A percentile compares a stretch with the other conserved stretches of the same genome.
Evolutionary conservation across 2,329 filamentous ascomycete species (phyloP).

Genomic region (Pochonia chlamydosporia): DNA sequence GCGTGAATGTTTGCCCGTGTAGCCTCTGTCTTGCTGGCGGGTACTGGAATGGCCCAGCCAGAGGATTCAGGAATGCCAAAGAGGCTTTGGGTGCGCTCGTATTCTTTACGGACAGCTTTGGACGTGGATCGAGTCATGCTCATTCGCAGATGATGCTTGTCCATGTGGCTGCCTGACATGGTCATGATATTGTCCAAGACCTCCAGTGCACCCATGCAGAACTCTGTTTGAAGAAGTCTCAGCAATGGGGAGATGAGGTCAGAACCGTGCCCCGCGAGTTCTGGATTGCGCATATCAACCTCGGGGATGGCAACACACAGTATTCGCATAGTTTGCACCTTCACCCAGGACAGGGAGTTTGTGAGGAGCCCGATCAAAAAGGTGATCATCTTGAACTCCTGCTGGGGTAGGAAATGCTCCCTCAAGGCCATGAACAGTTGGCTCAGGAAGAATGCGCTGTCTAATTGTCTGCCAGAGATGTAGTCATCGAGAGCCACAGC

Average conservation of each 20-base stretch:
- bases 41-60: constrained; percentile 93
- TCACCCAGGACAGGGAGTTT: constrained; percentile 84
- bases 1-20: constrained; percentile 92
- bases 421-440: constrained; percentile 70
- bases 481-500: constrained; percentile 66
- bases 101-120: constrained; percentile 83
- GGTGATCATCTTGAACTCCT: constrained; percentile 79
- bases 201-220: constrained; percentile 84
- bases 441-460: constrained; percentile 68
- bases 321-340: constrained; percentile 86
- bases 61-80: constrained; percentile 96
- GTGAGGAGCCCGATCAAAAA: constrained; percentile 89
- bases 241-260: constrained; percentile 92
- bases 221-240: constrained; percentile 83
- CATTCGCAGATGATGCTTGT: constrained; percentile 93
- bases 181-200: constrained; percentile 95
- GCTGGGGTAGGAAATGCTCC: constrained; percentile 71
- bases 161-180: constrained; percentile 86
- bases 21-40: constrained; percentile 78
- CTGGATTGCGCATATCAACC: constrained; percentile 86
- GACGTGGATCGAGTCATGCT: constrained; percentile 92
- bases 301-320: constrained; percentile 79
- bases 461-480: constrained; percentile 59
- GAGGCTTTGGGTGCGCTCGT: constrained; percentile 86
- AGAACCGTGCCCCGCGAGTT: constrained; percentile 84